Percentiles rank a stretch among this genome's conserved stretches.
Evolutionary conservation across 345 rosid genomes (phyloP).

Genomic region (Eucalyptus brandiana): DNA sequence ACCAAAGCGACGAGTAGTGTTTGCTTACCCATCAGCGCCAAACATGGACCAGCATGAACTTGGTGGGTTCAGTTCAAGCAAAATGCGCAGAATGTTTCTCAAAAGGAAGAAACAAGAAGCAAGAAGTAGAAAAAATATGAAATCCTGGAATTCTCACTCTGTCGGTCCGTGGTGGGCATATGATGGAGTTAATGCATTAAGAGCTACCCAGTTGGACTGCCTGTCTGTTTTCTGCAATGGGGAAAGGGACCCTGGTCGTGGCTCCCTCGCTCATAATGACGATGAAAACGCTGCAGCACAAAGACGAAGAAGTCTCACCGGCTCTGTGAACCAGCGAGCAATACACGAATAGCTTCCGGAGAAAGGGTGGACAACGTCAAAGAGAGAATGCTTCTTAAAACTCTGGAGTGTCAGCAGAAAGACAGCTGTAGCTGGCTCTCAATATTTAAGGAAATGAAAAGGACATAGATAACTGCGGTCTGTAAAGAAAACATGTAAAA

Average conservation of each 20-base stretch:
- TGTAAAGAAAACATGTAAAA: neutral
- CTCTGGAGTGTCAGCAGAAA: neutral
- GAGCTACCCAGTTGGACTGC: neutral
- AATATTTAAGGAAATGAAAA: neutral
- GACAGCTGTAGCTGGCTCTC: neutral
- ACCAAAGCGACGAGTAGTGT: neutral
- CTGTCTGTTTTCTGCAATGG: neutral
- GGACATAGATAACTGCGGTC: neutral
- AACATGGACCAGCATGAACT: neutral
- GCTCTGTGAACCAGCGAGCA: neutral
- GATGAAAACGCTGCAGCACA: neutral
- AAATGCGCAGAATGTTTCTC: neutral
- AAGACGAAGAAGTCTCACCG: neutral
- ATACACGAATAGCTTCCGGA: neutral
- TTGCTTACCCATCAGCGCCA: neutral
- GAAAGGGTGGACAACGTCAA: neutral
- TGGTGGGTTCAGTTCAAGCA: neutral
- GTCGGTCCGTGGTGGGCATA: neutral
- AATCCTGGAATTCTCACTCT: neutral
- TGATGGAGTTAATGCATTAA: neutral
- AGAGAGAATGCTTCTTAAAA: neutral
- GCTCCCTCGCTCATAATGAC: neutral
- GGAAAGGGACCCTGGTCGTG: neutral
- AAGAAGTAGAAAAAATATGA: neutral
- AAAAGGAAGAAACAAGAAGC: neutral